A percentile compares a stretch with the other conserved stretches of the same genome.
phyloP scores from a whole-genome alignment of 225 moss, liverwort and hornwort genomes.

The Straminergon stramineum region DNA sequence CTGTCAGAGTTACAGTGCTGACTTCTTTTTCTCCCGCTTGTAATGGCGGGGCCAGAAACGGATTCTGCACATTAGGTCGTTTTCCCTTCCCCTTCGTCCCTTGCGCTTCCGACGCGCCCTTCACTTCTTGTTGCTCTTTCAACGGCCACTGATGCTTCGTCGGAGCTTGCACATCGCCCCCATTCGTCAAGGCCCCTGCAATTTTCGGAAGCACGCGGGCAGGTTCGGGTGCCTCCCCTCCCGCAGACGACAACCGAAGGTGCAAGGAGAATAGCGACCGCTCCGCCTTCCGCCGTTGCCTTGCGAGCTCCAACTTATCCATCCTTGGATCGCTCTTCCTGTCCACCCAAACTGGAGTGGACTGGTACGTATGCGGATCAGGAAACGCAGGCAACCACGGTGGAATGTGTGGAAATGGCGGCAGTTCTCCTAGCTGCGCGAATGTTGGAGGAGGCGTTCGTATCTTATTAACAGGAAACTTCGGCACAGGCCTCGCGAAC shows the following conservation, averaged over 20 bases:
- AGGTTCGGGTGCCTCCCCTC: constrained; percentile 11
- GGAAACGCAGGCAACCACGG: constrained; percentile 95
- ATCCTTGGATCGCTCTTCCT: constrained; percentile 78
- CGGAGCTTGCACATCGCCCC: constrained; percentile 18
- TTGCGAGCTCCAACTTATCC: constrained; percentile 81
- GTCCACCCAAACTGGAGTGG: constrained; percentile 93
- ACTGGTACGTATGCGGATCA: constrained; percentile 81
- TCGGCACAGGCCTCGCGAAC: constrained; percentile 81
- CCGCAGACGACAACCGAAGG: constrained; percentile 55
- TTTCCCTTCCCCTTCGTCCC: constrained; percentile 76
- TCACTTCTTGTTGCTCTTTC: constrained; percentile 62
- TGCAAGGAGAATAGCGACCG: constrained; percentile 79
- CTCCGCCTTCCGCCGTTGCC: constrained; percentile 86
- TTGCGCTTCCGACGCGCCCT: constrained; percentile 38
- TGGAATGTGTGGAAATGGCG: constrained; percentile 80
- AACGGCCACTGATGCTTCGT: constrained; percentile 88
- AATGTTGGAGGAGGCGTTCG: constrained; percentile 67
- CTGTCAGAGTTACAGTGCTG: constrained; percentile 28
- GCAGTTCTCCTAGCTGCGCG: constrained; percentile 72
- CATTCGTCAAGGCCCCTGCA: constrained; percentile 20
- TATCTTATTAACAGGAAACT: constrained; percentile 73
- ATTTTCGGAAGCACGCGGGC: constrained; percentile 32
- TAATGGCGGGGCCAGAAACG: constrained; percentile 64
- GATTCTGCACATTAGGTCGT: constrained; percentile 57
- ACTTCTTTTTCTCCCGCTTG: constrained; percentile 68